Evolutionary conservation across 2,329 filamentous ascomycete genomes (phyloP).

Genomic region (Cytospora chrysosperma): DNA sequence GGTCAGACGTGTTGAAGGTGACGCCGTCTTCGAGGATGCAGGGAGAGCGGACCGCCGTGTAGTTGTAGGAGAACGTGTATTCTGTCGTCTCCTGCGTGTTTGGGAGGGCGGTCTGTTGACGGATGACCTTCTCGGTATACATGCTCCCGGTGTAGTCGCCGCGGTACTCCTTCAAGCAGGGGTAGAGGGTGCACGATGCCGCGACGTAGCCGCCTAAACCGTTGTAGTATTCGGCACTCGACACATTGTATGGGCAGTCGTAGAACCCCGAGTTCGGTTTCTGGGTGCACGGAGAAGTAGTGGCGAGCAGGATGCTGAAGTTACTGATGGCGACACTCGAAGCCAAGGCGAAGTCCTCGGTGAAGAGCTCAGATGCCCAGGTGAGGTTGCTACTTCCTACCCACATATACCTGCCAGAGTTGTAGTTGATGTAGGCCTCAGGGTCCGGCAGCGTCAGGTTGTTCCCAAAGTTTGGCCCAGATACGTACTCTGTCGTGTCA

Average conservation of each 20-base stretch:
- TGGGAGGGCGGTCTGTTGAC: neutral
- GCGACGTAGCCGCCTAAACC: conserved; percentile 16
- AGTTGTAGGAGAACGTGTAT: conserved; percentile 9
- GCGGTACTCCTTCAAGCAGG: conserved; percentile 26
- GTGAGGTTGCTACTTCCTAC: conserved; percentile 23
- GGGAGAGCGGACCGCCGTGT: conserved; percentile 19
- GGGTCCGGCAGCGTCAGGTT: conserved; percentile 29
- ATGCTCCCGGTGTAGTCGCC: conserved; percentile 3
- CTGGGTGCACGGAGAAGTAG: conserved; percentile 25
- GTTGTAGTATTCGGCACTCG: neutral
- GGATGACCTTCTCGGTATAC: conserved; percentile 19
- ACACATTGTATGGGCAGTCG: conserved; percentile 25
- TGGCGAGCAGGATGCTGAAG: conserved; percentile 27
- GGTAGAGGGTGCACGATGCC: conserved; percentile 24
- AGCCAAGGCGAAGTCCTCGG: conserved; percentile 22
- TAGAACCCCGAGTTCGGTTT: conserved; percentile 8
- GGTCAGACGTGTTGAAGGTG: conserved; percentile 3
- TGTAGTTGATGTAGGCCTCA: conserved; percentile 25
- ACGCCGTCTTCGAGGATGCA: conserved; percentile 22
- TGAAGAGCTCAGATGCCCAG: conserved; percentile 25
- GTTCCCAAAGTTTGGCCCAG: neutral
- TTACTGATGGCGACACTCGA: conserved; percentile 24
- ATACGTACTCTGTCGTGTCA: conserved; percentile 28
- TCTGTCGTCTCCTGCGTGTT: conserved; percentile 8
- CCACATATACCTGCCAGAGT: conserved; percentile 24